These are phyloP conservation scores for Coelastrella sp. DNA, from an alignment of 139 green algal species.

Conservation along the genomic window DNA sequence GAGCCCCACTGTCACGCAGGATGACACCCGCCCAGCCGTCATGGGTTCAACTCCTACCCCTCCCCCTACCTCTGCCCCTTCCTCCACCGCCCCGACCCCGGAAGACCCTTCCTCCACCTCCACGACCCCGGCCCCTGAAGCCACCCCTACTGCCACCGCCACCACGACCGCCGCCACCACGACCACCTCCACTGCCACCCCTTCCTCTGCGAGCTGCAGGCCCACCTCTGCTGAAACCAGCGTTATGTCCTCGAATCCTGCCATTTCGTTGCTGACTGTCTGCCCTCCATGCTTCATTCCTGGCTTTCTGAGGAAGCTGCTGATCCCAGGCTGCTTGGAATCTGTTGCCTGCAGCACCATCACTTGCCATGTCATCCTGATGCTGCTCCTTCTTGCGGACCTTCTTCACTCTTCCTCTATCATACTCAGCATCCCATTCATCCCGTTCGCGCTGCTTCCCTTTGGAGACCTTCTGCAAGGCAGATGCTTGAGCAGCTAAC, in stretches of 20 bases:
- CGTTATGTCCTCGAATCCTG: too few species aligned
- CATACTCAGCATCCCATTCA: conserved; percentile 76
- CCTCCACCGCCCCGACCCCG: background rate
- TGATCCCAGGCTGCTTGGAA: conserved; percentile 46
- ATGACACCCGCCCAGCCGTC: too few species aligned
- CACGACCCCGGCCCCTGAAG: conserved; percentile 3
- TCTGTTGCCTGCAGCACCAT: conserved; percentile 31
- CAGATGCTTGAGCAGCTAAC: background rate
- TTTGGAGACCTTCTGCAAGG: conserved; percentile 4
- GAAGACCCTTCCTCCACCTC: conserved; percentile 21
- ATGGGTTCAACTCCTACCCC: background rate
- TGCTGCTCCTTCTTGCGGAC: conserved; percentile 53
- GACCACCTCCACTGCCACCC: background rate
- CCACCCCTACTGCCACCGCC: background rate
- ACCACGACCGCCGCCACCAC: conserved; percentile 15
- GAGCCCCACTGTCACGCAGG: too few species aligned
- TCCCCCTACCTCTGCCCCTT: background rate
- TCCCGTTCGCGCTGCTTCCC: conserved; percentile 54
- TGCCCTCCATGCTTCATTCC: conserved; percentile 18
- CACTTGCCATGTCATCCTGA: conserved; percentile 41
- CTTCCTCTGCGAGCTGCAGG: conserved; percentile 5
- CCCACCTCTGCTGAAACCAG: conserved; percentile 15
- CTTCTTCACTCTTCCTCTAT: conserved; percentile 71
- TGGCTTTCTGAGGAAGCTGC: conserved; percentile 31
- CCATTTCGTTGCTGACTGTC: conserved; percentile 12